Conservation (phyloP, 371 early-diverging fungal genomes). For the Lichtheimia ramosa region DNA sequence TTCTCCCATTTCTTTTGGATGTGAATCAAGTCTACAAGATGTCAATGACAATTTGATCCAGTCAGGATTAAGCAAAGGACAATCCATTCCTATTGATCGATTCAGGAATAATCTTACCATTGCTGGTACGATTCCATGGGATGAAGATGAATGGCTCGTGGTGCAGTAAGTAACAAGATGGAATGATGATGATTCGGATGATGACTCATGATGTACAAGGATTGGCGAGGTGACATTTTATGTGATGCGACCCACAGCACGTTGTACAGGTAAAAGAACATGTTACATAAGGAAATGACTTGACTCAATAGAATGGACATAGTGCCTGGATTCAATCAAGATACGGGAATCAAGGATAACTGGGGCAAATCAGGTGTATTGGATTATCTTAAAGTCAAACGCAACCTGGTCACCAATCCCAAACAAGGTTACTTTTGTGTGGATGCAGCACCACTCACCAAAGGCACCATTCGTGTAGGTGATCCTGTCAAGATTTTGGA, state of each 20-base stretch:
- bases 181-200: not conserved
- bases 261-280: constrained; percentile 33
- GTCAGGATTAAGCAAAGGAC: constrained; percentile 29
- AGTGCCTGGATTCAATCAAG: constrained; percentile 51
- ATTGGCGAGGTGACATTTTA: constrained; percentile 48
- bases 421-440: constrained; percentile 41
- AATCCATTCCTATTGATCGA: constrained; percentile 35
- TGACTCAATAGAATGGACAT: not conserved
- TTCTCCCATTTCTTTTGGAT: constrained; percentile 50
- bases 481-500: constrained; percentile 42
- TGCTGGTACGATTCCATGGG: constrained; percentile 43
- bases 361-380: constrained; percentile 37
- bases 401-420: constrained; percentile 32
- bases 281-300: not conserved
- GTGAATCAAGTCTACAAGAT: constrained; percentile 25
- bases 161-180: constrained; percentile 25
- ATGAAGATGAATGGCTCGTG: constrained; percentile 52
- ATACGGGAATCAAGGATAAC: constrained; percentile 39
- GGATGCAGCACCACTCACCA: constrained; percentile 42
- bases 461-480: constrained; percentile 43
- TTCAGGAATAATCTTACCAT: constrained; percentile 49
- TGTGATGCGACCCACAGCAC: constrained; percentile 38
- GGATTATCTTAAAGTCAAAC: constrained; percentile 27
- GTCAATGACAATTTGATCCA: constrained; percentile 33
- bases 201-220: constrained; percentile 12